Conservation (phyloP, 2,329 filamentous ascomycete species). For the Colletotrichum limetticola region DNA sequence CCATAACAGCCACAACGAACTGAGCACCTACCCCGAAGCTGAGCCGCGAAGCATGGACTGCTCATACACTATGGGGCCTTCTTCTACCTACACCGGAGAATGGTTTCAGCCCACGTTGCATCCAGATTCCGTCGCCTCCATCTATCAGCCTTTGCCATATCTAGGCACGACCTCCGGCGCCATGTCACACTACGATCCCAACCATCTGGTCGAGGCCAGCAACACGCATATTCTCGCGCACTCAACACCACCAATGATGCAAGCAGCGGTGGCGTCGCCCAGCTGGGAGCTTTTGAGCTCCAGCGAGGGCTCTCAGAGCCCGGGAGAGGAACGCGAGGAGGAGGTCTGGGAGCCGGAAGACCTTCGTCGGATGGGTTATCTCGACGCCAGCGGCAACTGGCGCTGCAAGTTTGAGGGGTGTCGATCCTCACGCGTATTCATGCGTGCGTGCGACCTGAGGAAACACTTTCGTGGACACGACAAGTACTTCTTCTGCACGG, state of each 20-base stretch:
- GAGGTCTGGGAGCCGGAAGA: constrained; percentile 19
- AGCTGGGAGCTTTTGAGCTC: not conserved
- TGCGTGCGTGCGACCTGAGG: constrained; percentile 20
- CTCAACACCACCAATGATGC: not conserved
- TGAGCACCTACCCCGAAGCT: not conserved
- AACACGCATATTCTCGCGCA: not conserved
- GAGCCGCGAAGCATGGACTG: not conserved
- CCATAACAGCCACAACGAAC: no score
- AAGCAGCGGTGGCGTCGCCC: not conserved
- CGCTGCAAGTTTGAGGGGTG: constrained; percentile 14
- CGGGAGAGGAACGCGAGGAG: constrained; percentile 4
- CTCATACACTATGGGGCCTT: not conserved
- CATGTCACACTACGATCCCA: constrained; percentile 7
- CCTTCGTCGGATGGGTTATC: constrained; percentile 22
- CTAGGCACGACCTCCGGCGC: not conserved
- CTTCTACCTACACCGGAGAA: not conserved
- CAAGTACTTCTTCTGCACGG: constrained; percentile 24
- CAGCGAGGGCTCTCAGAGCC: constrained; percentile 4
- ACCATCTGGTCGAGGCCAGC: not conserved
- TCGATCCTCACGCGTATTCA: constrained; percentile 4
- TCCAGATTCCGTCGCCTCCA: not conserved
- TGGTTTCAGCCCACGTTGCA: constrained; percentile 14
- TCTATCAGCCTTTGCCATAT: constrained; percentile 8
- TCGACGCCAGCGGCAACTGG: constrained; percentile 20
- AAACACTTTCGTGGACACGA: constrained; percentile 25